Evolutionary conservation across 495 filamentous ascomycete genomes (phyloP).

Genomic region (Lepraria neglecta): DNA sequence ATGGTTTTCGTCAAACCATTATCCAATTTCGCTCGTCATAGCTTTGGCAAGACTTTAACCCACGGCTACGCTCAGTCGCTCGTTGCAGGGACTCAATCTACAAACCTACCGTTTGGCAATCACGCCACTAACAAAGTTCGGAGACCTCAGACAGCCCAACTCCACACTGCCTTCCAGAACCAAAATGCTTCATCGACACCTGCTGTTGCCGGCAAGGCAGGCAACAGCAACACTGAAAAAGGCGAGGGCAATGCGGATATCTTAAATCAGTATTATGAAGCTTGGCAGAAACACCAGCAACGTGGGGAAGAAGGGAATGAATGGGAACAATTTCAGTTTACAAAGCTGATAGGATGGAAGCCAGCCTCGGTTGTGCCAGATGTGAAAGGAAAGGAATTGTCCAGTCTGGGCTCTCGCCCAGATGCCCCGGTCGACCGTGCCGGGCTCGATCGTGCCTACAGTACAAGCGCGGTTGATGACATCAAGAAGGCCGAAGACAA

Average conservation of each 20-base stretch:
- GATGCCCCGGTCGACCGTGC: constrained; percentile 21
- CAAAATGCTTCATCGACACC: constrained; percentile 49
- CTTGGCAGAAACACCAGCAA: constrained; percentile 73
- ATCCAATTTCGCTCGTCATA: constrained; percentile 91
- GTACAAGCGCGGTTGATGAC: constrained; percentile 47
- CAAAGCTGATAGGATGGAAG: constrained; percentile 81
- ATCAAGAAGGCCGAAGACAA: constrained; percentile 53
- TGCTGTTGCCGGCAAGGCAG: constrained; percentile 37
- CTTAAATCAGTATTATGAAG: constrained; percentile 81
- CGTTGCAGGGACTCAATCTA: constrained; percentile 85
- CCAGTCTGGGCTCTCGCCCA: constrained; percentile 28
- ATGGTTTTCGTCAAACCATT: constrained; percentile 71
- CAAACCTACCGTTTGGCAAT: constrained; percentile 47
- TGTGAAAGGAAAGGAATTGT: constrained; percentile 37
- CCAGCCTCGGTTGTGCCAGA: constrained; percentile 46
- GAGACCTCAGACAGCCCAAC: constrained; percentile 54
- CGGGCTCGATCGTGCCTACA: constrained; percentile 41
- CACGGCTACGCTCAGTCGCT: constrained; percentile 97
- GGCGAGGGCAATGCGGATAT: constrained; percentile 47
- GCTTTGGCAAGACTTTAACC: constrained; percentile 90
- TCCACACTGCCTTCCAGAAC: constrained; percentile 70
- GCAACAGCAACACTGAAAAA: constrained; percentile 20
- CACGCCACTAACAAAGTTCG: constrained; percentile 50
- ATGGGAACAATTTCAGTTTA: constrained; percentile 87
- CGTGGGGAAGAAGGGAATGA: constrained; percentile 63